These are phyloP conservation scores for Apiospora sp. DNA, from an alignment of 2,329 filamentous ascomycete genomes.

Conservation along the genomic window DNA sequence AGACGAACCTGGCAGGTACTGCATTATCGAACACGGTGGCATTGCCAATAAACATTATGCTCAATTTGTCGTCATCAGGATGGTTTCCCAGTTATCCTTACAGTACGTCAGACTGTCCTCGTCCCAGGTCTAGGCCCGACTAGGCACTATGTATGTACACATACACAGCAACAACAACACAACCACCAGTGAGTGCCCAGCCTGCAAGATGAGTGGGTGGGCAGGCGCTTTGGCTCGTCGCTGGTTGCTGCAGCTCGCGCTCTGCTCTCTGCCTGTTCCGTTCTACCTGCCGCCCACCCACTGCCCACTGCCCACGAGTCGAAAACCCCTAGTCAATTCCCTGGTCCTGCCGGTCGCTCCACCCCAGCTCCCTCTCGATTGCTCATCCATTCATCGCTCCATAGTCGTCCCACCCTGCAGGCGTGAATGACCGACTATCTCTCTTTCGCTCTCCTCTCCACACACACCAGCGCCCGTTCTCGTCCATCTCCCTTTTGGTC, in stretches of 20 bases:
- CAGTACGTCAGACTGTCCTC: conserved; percentile 22
- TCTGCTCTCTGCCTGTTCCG: neutral
- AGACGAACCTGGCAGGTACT: conserved; percentile 16
- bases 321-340: conserved; percentile 16
- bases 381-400: conserved; percentile 37
- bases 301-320: conserved; percentile 1
- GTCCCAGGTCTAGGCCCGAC: conserved; percentile 20
- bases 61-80: conserved; percentile 10
- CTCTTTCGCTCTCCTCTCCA: conserved; percentile 28
- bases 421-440: conserved; percentile 34
- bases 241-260: neutral
- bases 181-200: neutral
- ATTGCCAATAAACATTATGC: conserved; percentile 13
- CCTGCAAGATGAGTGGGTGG: neutral
- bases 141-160: neutral
- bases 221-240: neutral
- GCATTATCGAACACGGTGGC: conserved; percentile 13
- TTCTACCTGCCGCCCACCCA: conserved; percentile 9
- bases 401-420: conserved; percentile 42
- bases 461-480: conserved; percentile 28
- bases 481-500: conserved; percentile 27
- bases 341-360: conserved; percentile 26
- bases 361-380: conserved; percentile 25
- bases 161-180: neutral
- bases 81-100: conserved; percentile 21